These are phyloP conservation scores for Endogone sp. DNA, from an alignment of 192 early-diverging fungal species.

Conservation along the genomic window DNA sequence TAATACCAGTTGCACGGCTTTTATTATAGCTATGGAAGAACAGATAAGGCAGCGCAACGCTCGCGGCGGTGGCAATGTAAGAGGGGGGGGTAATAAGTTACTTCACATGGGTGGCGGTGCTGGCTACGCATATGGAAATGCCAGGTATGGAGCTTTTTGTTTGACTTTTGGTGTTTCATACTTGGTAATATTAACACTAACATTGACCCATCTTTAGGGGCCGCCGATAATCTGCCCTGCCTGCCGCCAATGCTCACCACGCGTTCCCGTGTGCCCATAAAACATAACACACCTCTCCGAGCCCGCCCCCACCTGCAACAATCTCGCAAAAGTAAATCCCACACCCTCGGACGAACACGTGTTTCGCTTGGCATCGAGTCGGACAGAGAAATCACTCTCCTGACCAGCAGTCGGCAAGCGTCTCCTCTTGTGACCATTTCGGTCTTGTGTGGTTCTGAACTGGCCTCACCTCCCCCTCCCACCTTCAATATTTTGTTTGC, in stretches of 20 bases:
- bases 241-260: not conserved
- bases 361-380: not conserved
- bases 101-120: conserved; percentile 28
- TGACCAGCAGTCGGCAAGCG: not conserved
- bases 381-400: not conserved
- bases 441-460: not conserved
- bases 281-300: not conserved
- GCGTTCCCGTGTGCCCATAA: not conserved
- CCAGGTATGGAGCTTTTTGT: conserved; percentile 1
- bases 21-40: conserved; percentile 11
- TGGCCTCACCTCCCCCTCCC: not conserved
- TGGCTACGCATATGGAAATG: conserved; percentile 17
- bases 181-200: no score
- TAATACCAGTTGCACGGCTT: conserved; percentile 9
- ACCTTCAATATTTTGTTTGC: not conserved
- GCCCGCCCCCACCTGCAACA: not conserved
- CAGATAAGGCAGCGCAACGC: conserved; percentile 8
- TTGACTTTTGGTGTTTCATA: no score
- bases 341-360: not conserved
- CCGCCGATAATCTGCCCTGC: not conserved
- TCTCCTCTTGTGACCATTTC: not conserved
- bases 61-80: not conserved
- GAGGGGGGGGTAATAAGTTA: conserved; percentile 14
- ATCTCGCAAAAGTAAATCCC: not conserved
- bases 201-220: not conserved